Base-by-base conservation (phyloP, 768 basidiomycete genomes). In the Hericium alpestre region DNA sequence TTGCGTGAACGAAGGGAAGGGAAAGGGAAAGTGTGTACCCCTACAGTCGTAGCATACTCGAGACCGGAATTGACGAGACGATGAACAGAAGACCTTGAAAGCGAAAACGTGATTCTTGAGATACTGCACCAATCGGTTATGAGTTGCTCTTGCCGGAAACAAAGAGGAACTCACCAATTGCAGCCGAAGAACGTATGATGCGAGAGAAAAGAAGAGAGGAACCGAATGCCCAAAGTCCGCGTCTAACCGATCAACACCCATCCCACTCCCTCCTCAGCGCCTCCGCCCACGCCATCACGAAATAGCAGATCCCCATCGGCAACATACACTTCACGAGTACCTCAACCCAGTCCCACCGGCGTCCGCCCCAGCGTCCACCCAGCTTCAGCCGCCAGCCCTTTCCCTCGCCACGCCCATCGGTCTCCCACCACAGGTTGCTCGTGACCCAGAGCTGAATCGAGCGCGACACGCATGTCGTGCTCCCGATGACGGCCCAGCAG, bases 371-470 rank as follows among this genome's bases (percentile, higher is more conserved):
- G 50, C 71, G 73, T 6, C 78, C 59, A 18, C 66, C 61, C 22
- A 64, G 59, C 56, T 54, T 59, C 51, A 55, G 62, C 1, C 57
- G 62, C 58, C 59, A 57, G 16, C 58, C 56, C 37, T 59, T 56
- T 10, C 57, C 43, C 27, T 38, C 54, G 41, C 55, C 13, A 25
- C 59, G 41, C 22, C 53, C 55, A n/a, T 54, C 57, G 47, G 38
- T 50, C 39, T 63, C 58, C 62, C 61, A 63, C 60, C 59, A 64
- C 48, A 98, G 79, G 68, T 98, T 98, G 66, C 86, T 88, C 41
- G 93, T 95, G 23, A 96, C 93, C 93, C 93, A 98, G 58, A 96
- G 85, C 72, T 96, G 91, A 55, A 97, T 79, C 62, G 84, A 81
- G 55, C 89, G 79, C 62, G 85, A 86, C 55, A 86, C 74, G 65